A percentile compares a stretch with the other conserved stretches of the same genome.
These are phyloP conservation scores for Talaromyces trachyspermus DNA, from an alignment of 495 filamentous ascomycete species.

Conservation along the genomic window DNA sequence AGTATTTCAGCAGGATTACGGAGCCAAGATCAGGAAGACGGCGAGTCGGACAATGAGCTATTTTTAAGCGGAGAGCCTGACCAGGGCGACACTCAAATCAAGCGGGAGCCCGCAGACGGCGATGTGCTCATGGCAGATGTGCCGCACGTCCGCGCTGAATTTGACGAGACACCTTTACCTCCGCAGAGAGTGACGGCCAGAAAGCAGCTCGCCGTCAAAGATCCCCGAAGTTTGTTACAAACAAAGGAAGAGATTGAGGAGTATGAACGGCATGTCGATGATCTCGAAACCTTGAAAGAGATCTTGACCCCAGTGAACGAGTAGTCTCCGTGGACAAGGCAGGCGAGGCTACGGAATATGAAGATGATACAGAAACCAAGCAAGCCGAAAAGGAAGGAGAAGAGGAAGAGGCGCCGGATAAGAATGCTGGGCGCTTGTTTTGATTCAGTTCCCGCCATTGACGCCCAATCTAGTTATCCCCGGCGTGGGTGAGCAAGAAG, in stretches of 20 bases:
- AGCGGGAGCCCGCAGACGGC: conserved; percentile 39
- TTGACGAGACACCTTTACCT: conserved; percentile 34
- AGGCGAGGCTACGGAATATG: conserved; percentile 10
- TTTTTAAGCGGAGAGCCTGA: conserved; percentile 24
- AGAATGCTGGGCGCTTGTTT: conserved; percentile 35
- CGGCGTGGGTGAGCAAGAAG: conserved; percentile 13
- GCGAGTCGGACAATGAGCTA: conserved; percentile 20
- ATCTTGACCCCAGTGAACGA: conserved; percentile 22
- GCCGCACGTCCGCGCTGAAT: conserved; percentile 17
- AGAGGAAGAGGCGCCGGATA: conserved; percentile 22
- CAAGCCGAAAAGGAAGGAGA: conserved; percentile 15
- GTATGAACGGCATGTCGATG: conserved; percentile 35
- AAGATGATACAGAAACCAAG: conserved; percentile 11
- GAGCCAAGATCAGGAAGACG: conserved; percentile 28
- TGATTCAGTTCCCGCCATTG: conserved; percentile 51
- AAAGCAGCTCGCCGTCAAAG: conserved; percentile 17
- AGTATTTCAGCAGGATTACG: conserved; percentile 36
- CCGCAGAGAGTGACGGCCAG: conserved; percentile 33
- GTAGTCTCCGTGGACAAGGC: conserved; percentile 10
- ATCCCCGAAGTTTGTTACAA: conserved; percentile 31
- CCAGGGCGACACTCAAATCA: conserved; percentile 24
- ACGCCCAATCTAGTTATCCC: conserved; percentile 40
- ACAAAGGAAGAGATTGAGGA: conserved; percentile 43
- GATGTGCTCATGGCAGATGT: conserved; percentile 30
- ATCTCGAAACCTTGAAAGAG: conserved; percentile 30